These are phyloP conservation scores for Phycomyces nitens DNA, from an alignment of 192 early-diverging fungal species.

Conservation along the genomic window DNA sequence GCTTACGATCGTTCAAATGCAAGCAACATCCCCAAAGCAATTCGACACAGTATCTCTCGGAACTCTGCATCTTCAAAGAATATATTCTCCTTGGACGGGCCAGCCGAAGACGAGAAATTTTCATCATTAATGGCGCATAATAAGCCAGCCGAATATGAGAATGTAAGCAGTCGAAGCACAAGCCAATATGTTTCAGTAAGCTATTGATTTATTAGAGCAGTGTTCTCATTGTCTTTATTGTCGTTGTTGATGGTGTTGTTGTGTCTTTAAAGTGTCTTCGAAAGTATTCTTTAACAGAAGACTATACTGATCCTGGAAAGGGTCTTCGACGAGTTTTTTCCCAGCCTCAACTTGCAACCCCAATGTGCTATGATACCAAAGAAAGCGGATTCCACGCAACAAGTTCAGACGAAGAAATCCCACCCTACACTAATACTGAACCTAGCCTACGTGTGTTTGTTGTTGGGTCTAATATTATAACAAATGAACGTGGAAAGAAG, in stretches of 20 bases:
- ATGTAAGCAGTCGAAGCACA: too few relatives aligned
- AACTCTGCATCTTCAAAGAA: too few relatives aligned
- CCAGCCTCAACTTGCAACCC: neutral
- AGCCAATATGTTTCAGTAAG: too few relatives aligned
- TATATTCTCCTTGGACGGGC: too few relatives aligned
- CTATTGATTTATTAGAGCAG: neutral
- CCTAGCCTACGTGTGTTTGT: slow-evolving; percentile 29
- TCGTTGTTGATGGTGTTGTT: neutral
- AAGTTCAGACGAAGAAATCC: neutral
- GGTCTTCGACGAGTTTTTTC: neutral
- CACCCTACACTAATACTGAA: neutral
- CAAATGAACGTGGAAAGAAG: slow-evolving; percentile 73
- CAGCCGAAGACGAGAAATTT: too few relatives aligned
- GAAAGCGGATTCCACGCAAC: neutral
- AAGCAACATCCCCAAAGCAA: too few relatives aligned
- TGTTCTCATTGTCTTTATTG: neutral
- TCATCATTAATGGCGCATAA: too few relatives aligned
- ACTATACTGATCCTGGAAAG: neutral
- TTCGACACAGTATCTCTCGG: too few relatives aligned
- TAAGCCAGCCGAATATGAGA: too few relatives aligned
- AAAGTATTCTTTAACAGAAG: neutral
- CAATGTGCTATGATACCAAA: neutral
- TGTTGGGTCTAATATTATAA: slow-evolving; percentile 53
- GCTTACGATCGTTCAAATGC: too few relatives aligned
- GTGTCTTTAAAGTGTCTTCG: neutral